These are phyloP conservation scores for Aspergillus hancockii DNA, from an alignment of 495 filamentous ascomycete genomes.

Conservation along the genomic window DNA sequence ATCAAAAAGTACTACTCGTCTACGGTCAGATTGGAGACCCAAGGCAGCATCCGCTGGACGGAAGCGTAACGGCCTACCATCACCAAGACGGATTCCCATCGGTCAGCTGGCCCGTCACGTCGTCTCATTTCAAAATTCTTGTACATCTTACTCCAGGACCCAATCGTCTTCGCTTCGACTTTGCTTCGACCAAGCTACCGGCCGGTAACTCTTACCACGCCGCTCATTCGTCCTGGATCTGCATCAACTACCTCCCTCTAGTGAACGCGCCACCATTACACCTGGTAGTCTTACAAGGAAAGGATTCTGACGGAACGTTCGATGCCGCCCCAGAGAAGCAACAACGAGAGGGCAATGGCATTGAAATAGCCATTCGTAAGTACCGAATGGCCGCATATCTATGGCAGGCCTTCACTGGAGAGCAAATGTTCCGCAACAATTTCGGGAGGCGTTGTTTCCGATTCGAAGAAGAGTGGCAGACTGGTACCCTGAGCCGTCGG, in stretches of 20 bases:
- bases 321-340: constrained; percentile 76
- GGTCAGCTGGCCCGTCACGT: constrained; percentile 78
- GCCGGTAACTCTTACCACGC: constrained; percentile 67
- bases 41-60: constrained; percentile 69
- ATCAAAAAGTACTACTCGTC: constrained; percentile 84
- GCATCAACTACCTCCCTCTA: constrained; percentile 80
- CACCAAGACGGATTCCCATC: constrained; percentile 82
- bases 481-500: constrained; percentile 69
- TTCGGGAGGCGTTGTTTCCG: constrained; percentile 82
- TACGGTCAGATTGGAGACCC: constrained; percentile 79
- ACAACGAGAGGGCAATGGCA: constrained; percentile 74
- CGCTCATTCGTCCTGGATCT: constrained; percentile 75
- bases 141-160: constrained; percentile 85
- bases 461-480: constrained; percentile 91
- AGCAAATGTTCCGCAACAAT: constrained; percentile 88
- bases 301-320: constrained; percentile 84
- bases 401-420: constrained; percentile 93
- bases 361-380: constrained; percentile 79
- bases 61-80: constrained; percentile 74
- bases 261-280: constrained; percentile 77
- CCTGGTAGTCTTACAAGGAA: constrained; percentile 78
- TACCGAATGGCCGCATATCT: constrained; percentile 90
- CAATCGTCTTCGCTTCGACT: constrained; percentile 84
- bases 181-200: constrained; percentile 75
- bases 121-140: constrained; percentile 86